Evolutionary conservation across 2,329 filamentous ascomycete genomes (phyloP).

Genomic region (Thielaviopsis cerberus): DNA sequence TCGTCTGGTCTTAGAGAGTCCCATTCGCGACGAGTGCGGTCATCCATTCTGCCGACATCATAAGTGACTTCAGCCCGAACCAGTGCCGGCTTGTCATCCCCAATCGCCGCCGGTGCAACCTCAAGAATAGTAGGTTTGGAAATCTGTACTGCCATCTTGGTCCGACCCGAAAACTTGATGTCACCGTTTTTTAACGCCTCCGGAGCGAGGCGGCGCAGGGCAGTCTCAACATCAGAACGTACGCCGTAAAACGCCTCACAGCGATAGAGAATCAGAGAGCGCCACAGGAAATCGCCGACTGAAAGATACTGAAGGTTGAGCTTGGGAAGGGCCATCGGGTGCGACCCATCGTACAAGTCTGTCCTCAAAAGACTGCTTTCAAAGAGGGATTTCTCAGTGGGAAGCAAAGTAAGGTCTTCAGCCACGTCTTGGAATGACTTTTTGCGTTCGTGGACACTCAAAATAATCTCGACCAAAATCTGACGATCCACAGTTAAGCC

Average conservation of each 20-base stretch:
- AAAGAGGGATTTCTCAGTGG: slow-evolving; percentile 68
- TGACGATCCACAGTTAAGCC: slow-evolving; percentile 43
- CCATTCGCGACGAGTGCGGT: slow-evolving; percentile 69
- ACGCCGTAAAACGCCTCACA: slow-evolving; percentile 89
- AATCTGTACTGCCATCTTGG: slow-evolving; percentile 81
- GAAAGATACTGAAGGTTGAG: slow-evolving; percentile 90
- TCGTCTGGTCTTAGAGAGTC: slow-evolving; percentile 73
- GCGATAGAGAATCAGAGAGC: slow-evolving; percentile 73
- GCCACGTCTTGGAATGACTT: slow-evolving; percentile 69
- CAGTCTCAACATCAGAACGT: slow-evolving; percentile 71
- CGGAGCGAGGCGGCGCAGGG: slow-evolving; percentile 61
- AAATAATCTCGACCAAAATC: slow-evolving; percentile 52
- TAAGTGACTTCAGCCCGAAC: slow-evolving; percentile 74
- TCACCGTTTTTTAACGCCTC: slow-evolving; percentile 44
- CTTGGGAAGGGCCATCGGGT: slow-evolving; percentile 78
- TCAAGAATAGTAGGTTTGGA: slow-evolving; percentile 74
- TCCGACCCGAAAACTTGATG: slow-evolving; percentile 62
- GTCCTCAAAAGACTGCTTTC: slow-evolving; percentile 62
- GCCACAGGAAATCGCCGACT: slow-evolving; percentile 90
- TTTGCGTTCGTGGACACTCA: slow-evolving; percentile 57
- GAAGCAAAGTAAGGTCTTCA: slow-evolving; percentile 53
- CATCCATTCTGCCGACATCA: slow-evolving; percentile 62
- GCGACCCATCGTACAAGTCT: slow-evolving; percentile 71
- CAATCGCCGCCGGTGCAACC: slow-evolving; percentile 64
- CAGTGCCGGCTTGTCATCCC: slow-evolving; percentile 61